Base-by-base conservation (phyloP, 768 basidiomycete species). In the Serendipita sp. region DNA sequence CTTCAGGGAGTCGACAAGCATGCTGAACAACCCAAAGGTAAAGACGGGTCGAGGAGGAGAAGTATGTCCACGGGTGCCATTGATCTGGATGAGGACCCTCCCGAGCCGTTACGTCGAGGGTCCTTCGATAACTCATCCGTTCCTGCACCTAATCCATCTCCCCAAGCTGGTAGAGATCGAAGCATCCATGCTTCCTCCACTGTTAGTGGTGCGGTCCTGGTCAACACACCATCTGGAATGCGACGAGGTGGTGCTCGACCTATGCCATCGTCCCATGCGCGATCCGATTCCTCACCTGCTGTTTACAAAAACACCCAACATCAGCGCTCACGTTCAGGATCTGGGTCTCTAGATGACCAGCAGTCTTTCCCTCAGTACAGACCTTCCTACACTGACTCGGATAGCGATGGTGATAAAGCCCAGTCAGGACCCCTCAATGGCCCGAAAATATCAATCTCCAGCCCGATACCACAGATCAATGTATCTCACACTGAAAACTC, bases 401-500 rank as follows among this genome's bases (percentile, higher is more conserved):
- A 60, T 35, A 28, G 28, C 28, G 56, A 60, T 32, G 56, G 35
- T 5, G 30, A 18, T 5, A 51, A n/a, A n/a, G 56, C 13, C 11
- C 10, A 10, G 34, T 11, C 18, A 8, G 56, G 56, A 5, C 7
- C 18, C 8, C 8, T 8, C n/a, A 32, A 8, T 15, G 41, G n/a
- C 53, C 64, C 63, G 10, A 65, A 35, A 18, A 63, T 65, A 37
- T 35, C 65, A n/a, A 63, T 53, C 8, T 30, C 64, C 53, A 10
- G 62, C 11, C 32, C 67, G 3, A 16, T 65, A 3, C 51, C 67
- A 15, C 47, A 63, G 62, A 58, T 69, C 44, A 67, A n/a, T 8
- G 45, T 67, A 24, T 63, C 66, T 32, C 56, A 60, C 34, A 24
- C 24, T 24, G 30, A 60, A 60, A 34, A 18, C 28, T 10, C 16